Evolutionary conservation across 2,329 filamentous ascomycete genomes (phyloP).

Genomic region (Clonostachys byssicola): DNA sequence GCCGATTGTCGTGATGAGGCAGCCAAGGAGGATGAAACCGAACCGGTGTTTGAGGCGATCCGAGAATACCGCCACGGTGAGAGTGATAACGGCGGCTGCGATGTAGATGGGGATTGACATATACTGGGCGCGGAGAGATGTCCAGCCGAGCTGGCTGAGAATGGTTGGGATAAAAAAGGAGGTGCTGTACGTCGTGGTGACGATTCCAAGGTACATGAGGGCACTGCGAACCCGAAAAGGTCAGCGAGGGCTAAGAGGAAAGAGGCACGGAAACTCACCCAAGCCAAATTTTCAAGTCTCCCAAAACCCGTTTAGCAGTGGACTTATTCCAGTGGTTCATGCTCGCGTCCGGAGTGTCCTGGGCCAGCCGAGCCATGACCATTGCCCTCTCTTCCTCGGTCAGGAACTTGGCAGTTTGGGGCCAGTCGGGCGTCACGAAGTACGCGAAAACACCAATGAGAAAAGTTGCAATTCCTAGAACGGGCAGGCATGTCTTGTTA

Average conservation of each 20-base stretch:
- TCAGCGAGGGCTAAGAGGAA: slow-evolving; percentile 7
- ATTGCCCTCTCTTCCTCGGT: slow-evolving; percentile 30
- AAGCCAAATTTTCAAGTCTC: slow-evolving; percentile 35
- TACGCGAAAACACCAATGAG: slow-evolving; percentile 18
- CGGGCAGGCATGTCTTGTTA: too few relatives aligned
- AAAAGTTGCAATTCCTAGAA: slow-evolving; percentile 17
- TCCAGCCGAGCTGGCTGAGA: slow-evolving; percentile 26
- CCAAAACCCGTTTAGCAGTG: slow-evolving; percentile 35
- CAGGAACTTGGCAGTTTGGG: slow-evolving; percentile 23
- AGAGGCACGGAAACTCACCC: not conserved
- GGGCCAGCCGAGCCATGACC: slow-evolving; percentile 15
- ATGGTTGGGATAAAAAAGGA: slow-evolving; percentile 32
- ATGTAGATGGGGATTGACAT: slow-evolving; percentile 29
- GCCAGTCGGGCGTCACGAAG: slow-evolving; percentile 37
- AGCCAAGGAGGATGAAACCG: slow-evolving; percentile 46
- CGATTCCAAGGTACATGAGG: slow-evolving; percentile 26
- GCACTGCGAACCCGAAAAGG: slow-evolving; percentile 1
- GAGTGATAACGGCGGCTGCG: slow-evolving; percentile 20
- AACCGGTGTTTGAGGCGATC: slow-evolving; percentile 48
- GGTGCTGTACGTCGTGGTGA: slow-evolving; percentile 39
- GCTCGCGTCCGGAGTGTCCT: slow-evolving; percentile 28
- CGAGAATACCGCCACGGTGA: slow-evolving; percentile 34
- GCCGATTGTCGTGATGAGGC: slow-evolving; percentile 43
- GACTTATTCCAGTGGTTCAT: slow-evolving; percentile 42
- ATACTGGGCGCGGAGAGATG: slow-evolving; percentile 23